phyloP scores from a whole-genome alignment of 352 stramenopile species.

The Globisporangium echinulatum region DNA sequence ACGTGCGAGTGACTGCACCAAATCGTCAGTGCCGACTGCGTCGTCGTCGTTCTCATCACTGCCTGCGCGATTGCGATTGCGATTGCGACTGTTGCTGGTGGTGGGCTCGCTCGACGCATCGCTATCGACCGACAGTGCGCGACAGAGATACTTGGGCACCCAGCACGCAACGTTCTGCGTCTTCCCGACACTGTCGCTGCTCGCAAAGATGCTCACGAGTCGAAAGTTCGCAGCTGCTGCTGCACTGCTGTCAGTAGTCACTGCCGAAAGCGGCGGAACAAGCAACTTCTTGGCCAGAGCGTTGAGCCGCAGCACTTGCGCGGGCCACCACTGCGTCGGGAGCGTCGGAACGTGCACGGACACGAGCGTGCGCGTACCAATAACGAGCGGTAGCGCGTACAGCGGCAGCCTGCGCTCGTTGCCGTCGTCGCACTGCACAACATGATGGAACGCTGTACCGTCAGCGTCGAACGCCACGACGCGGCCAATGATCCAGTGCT shows the following conservation, averaged over 20 bases:
- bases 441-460: slow-evolving; percentile 43
- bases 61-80: not conserved
- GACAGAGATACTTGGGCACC: slow-evolving; percentile 71
- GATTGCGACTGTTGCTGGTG: not conserved
- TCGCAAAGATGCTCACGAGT: slow-evolving; percentile 57
- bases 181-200: slow-evolving; percentile 16
- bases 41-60: not conserved
- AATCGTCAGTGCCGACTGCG: slow-evolving; percentile 5
- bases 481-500: slow-evolving; percentile 71
- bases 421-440: slow-evolving; percentile 69
- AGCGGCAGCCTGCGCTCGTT: slow-evolving; percentile 50
- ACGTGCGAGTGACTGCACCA: slow-evolving; percentile 19
- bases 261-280: slow-evolving; percentile 17
- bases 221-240: slow-evolving; percentile 33
- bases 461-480: slow-evolving; percentile 53
- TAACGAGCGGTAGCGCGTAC: slow-evolving; percentile 61
- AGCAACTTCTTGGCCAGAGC: slow-evolving; percentile 46
- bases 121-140: slow-evolving; percentile 53
- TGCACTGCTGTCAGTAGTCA: slow-evolving; percentile 10
- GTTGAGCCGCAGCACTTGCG: slow-evolving; percentile 64
- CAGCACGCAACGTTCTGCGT: slow-evolving; percentile 60
- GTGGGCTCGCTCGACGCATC: no score
- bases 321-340: slow-evolving; percentile 70
- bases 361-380: slow-evolving; percentile 57
- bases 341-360: slow-evolving; percentile 60